Evolutionary conservation across 345 rosid species (phyloP).

Genomic region (Citrus sp.): DNA sequence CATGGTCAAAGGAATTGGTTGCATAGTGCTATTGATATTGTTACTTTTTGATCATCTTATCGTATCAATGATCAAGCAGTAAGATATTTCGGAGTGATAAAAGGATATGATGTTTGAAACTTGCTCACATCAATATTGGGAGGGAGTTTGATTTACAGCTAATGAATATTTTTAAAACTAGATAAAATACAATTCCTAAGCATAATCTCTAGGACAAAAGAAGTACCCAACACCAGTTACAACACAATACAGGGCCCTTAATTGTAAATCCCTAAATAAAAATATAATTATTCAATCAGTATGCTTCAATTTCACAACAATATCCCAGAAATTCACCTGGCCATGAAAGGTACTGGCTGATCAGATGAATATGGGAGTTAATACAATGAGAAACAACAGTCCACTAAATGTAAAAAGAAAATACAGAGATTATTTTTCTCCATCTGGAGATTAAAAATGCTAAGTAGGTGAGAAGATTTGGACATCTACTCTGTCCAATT

Average conservation of each 20-base stretch:
- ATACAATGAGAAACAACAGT: neutral
- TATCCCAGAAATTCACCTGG: neutral
- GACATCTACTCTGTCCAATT: neutral
- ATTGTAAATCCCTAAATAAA: neutral
- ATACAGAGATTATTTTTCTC: neutral
- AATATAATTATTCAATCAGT: neutral
- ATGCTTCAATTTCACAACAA: neutral
- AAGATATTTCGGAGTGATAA: neutral
- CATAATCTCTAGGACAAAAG: neutral
- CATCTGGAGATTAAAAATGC: neutral
- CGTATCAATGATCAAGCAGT: neutral
- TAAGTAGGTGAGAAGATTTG: neutral
- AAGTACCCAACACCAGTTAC: neutral
- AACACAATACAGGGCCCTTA: neutral
- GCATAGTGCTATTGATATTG: no score
- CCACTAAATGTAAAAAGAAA: neutral
- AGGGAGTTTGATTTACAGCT: neutral
- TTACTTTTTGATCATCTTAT: no score
- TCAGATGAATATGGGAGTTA: neutral
- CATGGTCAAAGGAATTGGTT: neutral
- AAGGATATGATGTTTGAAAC: neutral
- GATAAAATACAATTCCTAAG: neutral
- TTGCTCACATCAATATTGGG: neutral
- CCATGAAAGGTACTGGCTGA: neutral
- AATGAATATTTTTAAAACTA: no score